Evolutionary conservation across 352 stramenopile genomes (phyloP), one percentile per base, ranked within the genome.

Genomic region (Aphanomyces euteiches): DNA sequence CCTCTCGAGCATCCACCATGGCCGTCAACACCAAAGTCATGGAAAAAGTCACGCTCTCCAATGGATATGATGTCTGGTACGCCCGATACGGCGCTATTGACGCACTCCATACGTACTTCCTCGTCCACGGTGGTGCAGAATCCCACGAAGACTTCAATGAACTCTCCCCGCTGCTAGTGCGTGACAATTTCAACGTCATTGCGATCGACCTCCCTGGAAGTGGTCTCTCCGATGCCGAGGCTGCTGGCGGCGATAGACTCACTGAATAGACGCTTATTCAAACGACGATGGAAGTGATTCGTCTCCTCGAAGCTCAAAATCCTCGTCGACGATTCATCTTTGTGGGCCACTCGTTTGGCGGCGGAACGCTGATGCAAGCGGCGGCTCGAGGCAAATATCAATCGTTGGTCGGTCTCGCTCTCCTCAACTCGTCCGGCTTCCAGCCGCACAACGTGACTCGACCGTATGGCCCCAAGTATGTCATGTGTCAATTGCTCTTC

Each of bases 291-390:
- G 7, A 17, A 7, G 37, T 67, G 0, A 41, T 4, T 13, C 10
- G 47, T 37, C 38, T 19, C n/a, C 10, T 67, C 7, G 47, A 67
- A 21, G 37, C 17, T 0, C 28, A 56, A 4, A 34, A 37, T 4
- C 8, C 36, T 4, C 41, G 3, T 7, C 43, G 43, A n/a, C 60
- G 47, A 12, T 19, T 41, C 2, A 56, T 67, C 56, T 3, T 67
- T 7, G 10, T 67, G 2, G 60, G 60, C 8, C 60, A 67, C 47
- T 67, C 60, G 43, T 56, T 67, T n/a, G 60, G 60, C 21, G 38
- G 60, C 17, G 15, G 21, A 28, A 67, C 60, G 1, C 38, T 41
- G 7, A 19, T 67, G 19, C n/a, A 67, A 67, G 60, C 37, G 7
- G 60, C 60, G 12, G 47, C 43, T 4, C 15, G 17, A 15, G 38